Evolutionary conservation across 768 basidiomycete species (phyloP).

Genomic region (Sutorius australiensis): DNA sequence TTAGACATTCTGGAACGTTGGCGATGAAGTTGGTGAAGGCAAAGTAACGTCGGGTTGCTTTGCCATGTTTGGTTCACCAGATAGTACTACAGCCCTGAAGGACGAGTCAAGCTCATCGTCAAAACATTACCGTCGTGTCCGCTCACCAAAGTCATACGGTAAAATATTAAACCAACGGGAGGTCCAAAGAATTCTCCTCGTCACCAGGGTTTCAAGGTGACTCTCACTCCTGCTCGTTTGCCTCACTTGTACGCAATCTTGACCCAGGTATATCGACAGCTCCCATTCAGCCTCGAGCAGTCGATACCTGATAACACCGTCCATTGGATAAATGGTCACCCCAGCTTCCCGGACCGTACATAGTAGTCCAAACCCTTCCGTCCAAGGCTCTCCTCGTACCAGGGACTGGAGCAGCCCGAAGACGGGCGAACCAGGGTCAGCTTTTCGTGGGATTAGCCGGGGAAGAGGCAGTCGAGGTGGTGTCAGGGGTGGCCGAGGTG

Average conservation of each 20-base stretch:
- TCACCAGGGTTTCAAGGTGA: conserved; percentile 6
- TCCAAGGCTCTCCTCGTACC: conserved; percentile 30
- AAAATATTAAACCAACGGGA: neutral
- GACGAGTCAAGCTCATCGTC: neutral
- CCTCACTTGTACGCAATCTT: conserved; percentile 4
- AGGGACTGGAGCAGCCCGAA: conserved; percentile 41
- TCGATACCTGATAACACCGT: neutral
- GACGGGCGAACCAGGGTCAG: conserved; percentile 44
- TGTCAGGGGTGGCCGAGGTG: conserved; percentile 23
- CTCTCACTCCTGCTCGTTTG: conserved; percentile 5
- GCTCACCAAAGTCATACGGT: neutral
- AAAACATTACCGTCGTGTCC: neutral
- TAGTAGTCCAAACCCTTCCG: conserved; percentile 26
- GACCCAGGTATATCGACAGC: conserved; percentile 11
- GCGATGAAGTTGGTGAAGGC: neutral
- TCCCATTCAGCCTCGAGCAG: neutral
- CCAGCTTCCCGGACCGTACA: conserved; percentile 31
- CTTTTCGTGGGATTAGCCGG: conserved; percentile 43
- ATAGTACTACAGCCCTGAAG: neutral
- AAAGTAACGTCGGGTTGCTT: conserved; percentile 22
- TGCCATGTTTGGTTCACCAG: conserved; percentile 29
- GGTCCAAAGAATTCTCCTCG: neutral
- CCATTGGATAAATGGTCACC: conserved; percentile 39
- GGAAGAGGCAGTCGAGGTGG: conserved; percentile 36
- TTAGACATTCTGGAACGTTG: conserved; percentile 64